phyloP scores from a whole-genome alignment of 2,329 filamentous ascomycete species.

The Pseudogymnoascus destructans region DNA sequence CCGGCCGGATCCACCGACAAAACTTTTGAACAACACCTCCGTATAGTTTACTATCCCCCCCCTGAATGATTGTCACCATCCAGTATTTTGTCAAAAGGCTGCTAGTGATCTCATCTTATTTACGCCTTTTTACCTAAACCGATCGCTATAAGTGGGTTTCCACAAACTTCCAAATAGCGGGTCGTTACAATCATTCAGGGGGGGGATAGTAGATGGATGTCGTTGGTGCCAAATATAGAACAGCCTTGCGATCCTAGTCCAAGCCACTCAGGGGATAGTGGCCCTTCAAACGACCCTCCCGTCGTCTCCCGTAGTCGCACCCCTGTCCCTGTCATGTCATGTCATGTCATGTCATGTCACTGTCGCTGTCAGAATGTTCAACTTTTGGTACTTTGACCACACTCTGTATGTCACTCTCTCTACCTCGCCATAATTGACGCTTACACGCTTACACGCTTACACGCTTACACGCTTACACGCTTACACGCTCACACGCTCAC shows the following conservation, averaged over 20 bases:
- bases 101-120: no score
- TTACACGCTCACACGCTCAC: background rate
- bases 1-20: no score
- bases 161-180: no score
- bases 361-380: background rate
- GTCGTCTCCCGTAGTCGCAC: background rate
- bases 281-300: background rate
- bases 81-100: no score
- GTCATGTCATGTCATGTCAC: no score
- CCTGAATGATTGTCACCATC: no score
- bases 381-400: background rate
- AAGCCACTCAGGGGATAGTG: background rate
- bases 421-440: background rate
- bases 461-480: background rate
- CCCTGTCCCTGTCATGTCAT: background rate
- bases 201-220: background rate
- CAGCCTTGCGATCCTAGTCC: background rate
- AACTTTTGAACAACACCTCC: no score
- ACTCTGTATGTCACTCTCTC: background rate
- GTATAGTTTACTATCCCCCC: no score
- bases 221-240: background rate
- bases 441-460: background rate
- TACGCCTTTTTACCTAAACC: no score
- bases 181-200: no score
- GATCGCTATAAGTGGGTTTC: no score